Evolutionary conservation across 371 early-diverging fungal genomes (phyloP), one percentile per base, ranked within the genome.

Genomic region (Haplosporangium sp.): DNA sequence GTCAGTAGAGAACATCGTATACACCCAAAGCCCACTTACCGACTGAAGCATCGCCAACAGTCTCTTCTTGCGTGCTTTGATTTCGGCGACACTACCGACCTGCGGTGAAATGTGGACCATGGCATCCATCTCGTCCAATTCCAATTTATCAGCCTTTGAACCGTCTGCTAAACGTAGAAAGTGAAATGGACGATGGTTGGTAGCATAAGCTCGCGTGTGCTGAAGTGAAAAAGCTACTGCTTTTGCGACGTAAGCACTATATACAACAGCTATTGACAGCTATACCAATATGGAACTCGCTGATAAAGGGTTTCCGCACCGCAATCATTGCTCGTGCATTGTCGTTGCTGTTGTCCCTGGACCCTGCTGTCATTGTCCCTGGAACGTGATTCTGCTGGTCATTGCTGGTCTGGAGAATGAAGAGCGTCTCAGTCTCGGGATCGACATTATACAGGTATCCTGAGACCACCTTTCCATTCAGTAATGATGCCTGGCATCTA

Each of bases 361-460:
- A 8, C 52, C 21, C 37, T n/a, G 6, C 13, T 14, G 12, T 10
- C 5, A 36, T 45, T n/a, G 18, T 14, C 50, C 13, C 20, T 29
- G 6, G 57, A 10, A 16, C 16, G 18, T 50, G 61, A 16, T 40
- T 7, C 42, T 41, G 18, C 50, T 55, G 53, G 40, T 40, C 16
- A n/a, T 55, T 56, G 52, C 16, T 42, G 5, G 43, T 62, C 53
- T 11, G 12, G 36, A 73, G 59, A 29, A 82, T 56, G 14, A 82
- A 59, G 9, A 68, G 38, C 1, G 80, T 79, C n/a, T 41, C 43
- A 40, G 82, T 79, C 20, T 74, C 72, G 38, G 82, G 82, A 62
- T 82, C 82, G 41, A 82, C 59, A 42, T 63, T 82, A 52, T 79
- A 82, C 16, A 82, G 53, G 42, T 62, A 55, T 20, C 82, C 82